Conservation (phyloP, 2,329 filamentous ascomycete species). For the Emmonsiellopsis sp. region DNA sequence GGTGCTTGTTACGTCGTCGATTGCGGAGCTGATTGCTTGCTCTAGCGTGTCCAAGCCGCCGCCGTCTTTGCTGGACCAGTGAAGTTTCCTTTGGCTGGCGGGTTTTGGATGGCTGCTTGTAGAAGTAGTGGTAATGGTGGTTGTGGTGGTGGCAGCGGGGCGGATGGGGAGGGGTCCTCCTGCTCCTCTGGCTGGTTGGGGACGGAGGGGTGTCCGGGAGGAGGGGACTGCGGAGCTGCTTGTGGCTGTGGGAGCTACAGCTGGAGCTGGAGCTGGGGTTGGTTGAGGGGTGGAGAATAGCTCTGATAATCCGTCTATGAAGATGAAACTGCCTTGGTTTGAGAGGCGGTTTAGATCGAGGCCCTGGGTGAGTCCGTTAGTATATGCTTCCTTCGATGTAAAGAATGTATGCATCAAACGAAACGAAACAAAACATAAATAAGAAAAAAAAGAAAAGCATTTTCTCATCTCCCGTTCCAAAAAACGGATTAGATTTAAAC, state of each 20-base stretch:
- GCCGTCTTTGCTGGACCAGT: conserved; percentile 13
- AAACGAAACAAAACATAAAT: neutral
- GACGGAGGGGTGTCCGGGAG: neutral
- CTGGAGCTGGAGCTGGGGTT: conserved; percentile 11
- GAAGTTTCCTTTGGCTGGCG: conserved; percentile 16
- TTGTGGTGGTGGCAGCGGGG: conserved; percentile 3
- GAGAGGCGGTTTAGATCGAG: conserved; percentile 58
- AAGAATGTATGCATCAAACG: neutral
- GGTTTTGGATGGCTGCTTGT: conserved; percentile 12
- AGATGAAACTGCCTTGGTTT: conserved; percentile 54
- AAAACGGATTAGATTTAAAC: no score
- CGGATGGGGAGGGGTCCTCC: neutral
- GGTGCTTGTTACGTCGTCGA: conserved; percentile 19
- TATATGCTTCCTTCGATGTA: neutral
- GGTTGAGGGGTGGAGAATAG: conserved; percentile 36
- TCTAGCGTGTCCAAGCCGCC: conserved; percentile 26
- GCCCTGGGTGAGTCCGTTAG: conserved; percentile 40
- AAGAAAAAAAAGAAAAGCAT: no score
- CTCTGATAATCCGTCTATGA: conserved; percentile 64
- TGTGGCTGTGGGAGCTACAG: conserved; percentile 4
- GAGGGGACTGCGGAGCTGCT: conserved; percentile 7
- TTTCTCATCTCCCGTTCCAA: no score
- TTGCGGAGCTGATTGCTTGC: conserved; percentile 24
- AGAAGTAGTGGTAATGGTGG: neutral
- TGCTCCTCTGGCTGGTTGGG: neutral